Evolutionary conservation across 257 asterid genomes (phyloP).

Genomic region (Forsythia suspensa): DNA sequence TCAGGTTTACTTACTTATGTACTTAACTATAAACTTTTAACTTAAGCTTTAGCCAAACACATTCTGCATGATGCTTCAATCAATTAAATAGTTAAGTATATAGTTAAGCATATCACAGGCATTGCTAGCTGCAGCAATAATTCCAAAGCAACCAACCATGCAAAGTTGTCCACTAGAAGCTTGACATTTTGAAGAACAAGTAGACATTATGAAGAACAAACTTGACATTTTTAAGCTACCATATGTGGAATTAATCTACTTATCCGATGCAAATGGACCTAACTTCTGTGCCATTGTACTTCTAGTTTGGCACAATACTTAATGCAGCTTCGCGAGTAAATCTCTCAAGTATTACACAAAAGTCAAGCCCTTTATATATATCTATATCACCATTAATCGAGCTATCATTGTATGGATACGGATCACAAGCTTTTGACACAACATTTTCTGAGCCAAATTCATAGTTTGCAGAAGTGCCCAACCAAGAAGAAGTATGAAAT

Average conservation of each 20-base stretch:
- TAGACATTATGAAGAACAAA: slow-evolving; percentile 71
- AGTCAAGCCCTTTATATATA: slow-evolving; percentile 66
- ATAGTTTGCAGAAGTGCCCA: slow-evolving; percentile 47
- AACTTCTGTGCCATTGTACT: slow-evolving; percentile 69
- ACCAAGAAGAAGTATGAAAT: slow-evolving; percentile 64
- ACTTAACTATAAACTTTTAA: too few relatives aligned
- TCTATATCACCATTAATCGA: slow-evolving; percentile 41
- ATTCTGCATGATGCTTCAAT: too few relatives aligned
- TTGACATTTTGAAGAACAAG: slow-evolving; percentile 64
- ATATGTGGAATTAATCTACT: slow-evolving; percentile 60
- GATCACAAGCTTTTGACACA: slow-evolving; percentile 75
- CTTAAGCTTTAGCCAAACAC: too few relatives aligned
- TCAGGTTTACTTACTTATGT: too few relatives aligned
- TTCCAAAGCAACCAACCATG: slow-evolving; percentile 73
- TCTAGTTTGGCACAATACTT: slow-evolving; percentile 69
- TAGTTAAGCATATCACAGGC: slow-evolving; percentile 29
- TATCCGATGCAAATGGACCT: slow-evolving; percentile 65
- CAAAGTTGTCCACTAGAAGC: slow-evolving; percentile 86
- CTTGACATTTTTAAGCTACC: slow-evolving; percentile 73
- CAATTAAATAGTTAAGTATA: too few relatives aligned
- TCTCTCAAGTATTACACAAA: slow-evolving; percentile 64
- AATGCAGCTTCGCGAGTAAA: slow-evolving; percentile 65
- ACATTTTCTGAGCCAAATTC: slow-evolving; percentile 48
- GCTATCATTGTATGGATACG: slow-evolving; percentile 59
- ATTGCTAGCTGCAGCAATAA: slow-evolving; percentile 28